phyloP scores from a whole-genome alignment of 352 stramenopile genomes.

The Phytophthora sp. region DNA sequence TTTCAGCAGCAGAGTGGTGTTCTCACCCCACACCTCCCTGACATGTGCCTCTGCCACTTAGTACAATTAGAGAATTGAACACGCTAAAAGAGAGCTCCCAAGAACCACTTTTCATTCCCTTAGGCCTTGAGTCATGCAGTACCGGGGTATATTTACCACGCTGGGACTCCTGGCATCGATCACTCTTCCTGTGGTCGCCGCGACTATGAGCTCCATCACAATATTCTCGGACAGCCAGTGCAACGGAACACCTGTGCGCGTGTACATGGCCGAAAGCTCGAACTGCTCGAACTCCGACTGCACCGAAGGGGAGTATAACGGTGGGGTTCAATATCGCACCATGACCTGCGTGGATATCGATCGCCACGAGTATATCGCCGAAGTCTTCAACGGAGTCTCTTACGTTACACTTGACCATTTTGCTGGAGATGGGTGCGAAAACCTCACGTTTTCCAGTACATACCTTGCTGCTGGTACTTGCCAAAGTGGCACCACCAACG shows the following conservation, averaged over 20 bases:
- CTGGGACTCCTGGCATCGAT: background rate
- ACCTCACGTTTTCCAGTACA: conserved; percentile 19
- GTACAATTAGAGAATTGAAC: too few species aligned
- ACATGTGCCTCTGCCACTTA: too few species aligned
- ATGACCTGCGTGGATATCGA: conserved; percentile 2
- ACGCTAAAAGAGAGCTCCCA: too few species aligned
- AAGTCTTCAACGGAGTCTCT: conserved; percentile 25
- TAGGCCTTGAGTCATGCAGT: too few species aligned
- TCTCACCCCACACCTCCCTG: too few species aligned
- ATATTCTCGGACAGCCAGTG: conserved; percentile 25
- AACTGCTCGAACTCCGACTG: conserved; percentile 6
- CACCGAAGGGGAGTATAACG: conserved; percentile 17
- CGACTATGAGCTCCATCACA: conserved; percentile 9
- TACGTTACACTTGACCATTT: conserved; percentile 21
- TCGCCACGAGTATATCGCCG: conserved; percentile 17
- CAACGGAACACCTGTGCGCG: conserved; percentile 17
- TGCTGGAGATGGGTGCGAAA: background rate
- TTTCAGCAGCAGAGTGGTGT: too few species aligned
- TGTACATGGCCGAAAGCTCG: conserved; percentile 14
- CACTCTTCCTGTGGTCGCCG: background rate
- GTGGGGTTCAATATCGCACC: conserved; percentile 11
- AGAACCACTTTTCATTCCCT: too few species aligned
- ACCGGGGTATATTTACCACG: too few species aligned
- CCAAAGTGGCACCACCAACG: conserved; percentile 19
- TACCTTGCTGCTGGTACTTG: conserved; percentile 22